Conservation (phyloP, 148 eudicot genomes). For the Arbutus unedo region DNA sequence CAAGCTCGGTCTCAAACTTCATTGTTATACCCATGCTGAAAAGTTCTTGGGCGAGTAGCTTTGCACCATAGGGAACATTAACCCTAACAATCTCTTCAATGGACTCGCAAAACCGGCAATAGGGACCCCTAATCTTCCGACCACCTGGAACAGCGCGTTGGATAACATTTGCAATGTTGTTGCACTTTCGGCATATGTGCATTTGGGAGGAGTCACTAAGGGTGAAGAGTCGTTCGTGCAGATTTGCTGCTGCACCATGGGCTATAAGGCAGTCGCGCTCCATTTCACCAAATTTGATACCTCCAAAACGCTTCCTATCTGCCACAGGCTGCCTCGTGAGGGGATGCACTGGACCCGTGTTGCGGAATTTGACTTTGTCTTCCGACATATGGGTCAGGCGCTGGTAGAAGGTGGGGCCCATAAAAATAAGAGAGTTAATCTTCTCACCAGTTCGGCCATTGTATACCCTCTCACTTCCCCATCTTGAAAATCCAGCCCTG, state of each 20-base stretch:
- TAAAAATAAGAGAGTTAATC: slow-evolving; percentile 64
- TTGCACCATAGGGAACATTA: slow-evolving; percentile 88
- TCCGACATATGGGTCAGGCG: slow-evolving; percentile 88
- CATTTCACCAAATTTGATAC: slow-evolving; percentile 96
- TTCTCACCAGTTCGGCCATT: slow-evolving; percentile 84
- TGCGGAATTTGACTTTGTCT: slow-evolving; percentile 93
- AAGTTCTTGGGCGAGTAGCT: slow-evolving; percentile 86
- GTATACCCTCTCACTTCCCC: slow-evolving; percentile 86
- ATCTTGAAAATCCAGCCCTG: slow-evolving; percentile 90
- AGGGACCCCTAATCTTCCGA: slow-evolving; percentile 76
- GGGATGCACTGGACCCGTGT: slow-evolving; percentile 93
- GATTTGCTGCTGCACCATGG: slow-evolving; percentile 88
- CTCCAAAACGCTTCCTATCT: slow-evolving; percentile 90
- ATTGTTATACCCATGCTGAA: slow-evolving; percentile 92
- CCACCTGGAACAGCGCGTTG: slow-evolving; percentile 65
- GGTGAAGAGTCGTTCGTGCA: slow-evolving; percentile 94
- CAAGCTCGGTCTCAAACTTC: slow-evolving; percentile 77
- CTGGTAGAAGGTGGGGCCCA: slow-evolving; percentile 92
- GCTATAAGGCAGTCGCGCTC: slow-evolving; percentile 93
- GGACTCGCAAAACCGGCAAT: slow-evolving; percentile 76
- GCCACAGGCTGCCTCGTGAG: slow-evolving; percentile 94
- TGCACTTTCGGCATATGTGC: slow-evolving; percentile 75
- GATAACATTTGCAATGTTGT: slow-evolving; percentile 66
- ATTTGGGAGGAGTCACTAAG: slow-evolving; percentile 84
- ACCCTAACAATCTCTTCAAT: slow-evolving; percentile 68